Evolutionary conservation across 192 early-diverging fungal species (phyloP).

Genomic region (Pilobolus umbonatus): DNA sequence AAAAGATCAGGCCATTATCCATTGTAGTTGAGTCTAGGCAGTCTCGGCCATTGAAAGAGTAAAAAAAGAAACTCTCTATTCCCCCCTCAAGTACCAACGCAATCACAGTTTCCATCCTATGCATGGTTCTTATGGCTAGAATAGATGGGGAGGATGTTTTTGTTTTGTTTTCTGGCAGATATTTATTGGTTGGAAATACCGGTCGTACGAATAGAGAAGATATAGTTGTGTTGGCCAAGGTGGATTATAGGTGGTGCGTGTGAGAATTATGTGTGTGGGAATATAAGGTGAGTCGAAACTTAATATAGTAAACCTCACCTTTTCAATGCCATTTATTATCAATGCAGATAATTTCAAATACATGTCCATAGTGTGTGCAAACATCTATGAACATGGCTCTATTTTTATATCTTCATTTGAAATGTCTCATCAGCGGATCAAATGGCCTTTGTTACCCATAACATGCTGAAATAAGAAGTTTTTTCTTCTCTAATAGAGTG

Average conservation of each 20-base stretch:
- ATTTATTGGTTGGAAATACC: constrained; percentile 37
- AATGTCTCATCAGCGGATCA: background rate
- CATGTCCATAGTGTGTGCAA: background rate
- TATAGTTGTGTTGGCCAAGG: constrained; percentile 21
- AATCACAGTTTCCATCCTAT: constrained; percentile 17
- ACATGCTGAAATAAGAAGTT: constrained; percentile 35
- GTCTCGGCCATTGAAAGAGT: constrained; percentile 11
- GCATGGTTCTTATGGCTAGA: constrained; percentile 12
- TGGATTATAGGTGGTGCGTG: constrained; percentile 4
- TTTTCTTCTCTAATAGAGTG: no score
- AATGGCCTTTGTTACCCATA: constrained; percentile 6
- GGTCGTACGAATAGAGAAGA: constrained; percentile 35
- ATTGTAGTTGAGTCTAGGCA: constrained; percentile 24
- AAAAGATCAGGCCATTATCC: constrained; percentile 27
- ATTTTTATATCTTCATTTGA: background rate
- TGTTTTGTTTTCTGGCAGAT: constrained; percentile 24
- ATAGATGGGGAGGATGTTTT: constrained; percentile 42
- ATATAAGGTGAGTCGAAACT: constrained; percentile 1
- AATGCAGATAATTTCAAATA: background rate
- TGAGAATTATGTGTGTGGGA: background rate
- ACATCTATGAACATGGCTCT: background rate
- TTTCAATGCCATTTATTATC: no score
- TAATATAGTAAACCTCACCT: no score
- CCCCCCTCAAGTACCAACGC: background rate
- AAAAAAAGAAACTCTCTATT: background rate